Conservation (phyloP, 176 grass and related monocot species). For the Oryza longistaminata region DNA sequence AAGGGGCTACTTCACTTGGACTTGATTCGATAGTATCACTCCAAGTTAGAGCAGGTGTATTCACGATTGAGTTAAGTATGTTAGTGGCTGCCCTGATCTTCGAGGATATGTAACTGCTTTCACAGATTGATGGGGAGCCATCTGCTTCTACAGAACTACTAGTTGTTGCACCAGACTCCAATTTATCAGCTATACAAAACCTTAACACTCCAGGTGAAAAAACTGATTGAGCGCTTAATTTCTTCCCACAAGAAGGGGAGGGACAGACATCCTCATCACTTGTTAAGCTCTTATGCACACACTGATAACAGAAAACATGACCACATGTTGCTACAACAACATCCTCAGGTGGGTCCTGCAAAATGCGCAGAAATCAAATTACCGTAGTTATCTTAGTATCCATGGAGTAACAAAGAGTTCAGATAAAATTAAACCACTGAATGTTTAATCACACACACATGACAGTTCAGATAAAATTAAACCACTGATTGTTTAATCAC, state of each 20-base stretch:
- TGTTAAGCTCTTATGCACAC: conserved; percentile 60
- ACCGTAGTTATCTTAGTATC: not conserved
- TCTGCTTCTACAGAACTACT: conserved; percentile 39
- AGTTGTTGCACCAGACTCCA: conserved; percentile 33
- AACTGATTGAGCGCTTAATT: conserved; percentile 50
- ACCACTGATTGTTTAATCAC: not conserved
- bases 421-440: conserved; percentile 2
- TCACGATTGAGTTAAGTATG: conserved; percentile 53
- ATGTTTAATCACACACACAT: not conserved
- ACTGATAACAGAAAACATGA: conserved; percentile 93
- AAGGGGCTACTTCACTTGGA: conserved; percentile 33
- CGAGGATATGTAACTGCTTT: conserved; percentile 78
- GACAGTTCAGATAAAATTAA: conserved; percentile 27
- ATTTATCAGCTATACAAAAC: conserved; percentile 47
- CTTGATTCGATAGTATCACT: conserved; percentile 29
- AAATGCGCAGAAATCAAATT: conserved; percentile 26
- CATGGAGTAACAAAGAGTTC: conserved; percentile 16
- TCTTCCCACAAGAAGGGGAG: conserved; percentile 45
- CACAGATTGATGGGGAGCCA: conserved; percentile 39
- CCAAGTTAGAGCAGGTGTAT: not conserved
- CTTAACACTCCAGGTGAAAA: conserved; percentile 67
- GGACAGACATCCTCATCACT: conserved; percentile 66
- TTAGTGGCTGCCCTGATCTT: conserved; percentile 63
- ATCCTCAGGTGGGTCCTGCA: conserved; percentile 84
- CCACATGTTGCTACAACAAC: conserved; percentile 74